A percentile compares a stretch with the other conserved stretches of the same genome.
Evolutionary conservation across 768 basidiomycete species (phyloP).

Genomic region (Boletus eberwhitei): DNA sequence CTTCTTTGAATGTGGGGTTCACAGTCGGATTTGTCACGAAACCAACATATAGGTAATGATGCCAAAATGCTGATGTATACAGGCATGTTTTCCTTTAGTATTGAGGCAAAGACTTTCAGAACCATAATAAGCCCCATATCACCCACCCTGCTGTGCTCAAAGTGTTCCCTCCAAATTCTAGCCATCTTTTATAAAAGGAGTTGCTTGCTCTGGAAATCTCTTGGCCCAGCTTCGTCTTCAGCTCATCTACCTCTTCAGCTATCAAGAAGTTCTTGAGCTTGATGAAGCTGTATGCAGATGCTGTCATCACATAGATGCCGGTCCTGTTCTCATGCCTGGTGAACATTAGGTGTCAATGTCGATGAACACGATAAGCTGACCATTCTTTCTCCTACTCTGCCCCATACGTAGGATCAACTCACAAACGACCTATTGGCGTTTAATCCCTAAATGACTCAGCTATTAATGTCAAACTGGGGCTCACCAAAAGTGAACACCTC

Average conservation of each 20-base stretch:
- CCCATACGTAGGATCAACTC: conserved; percentile 8
- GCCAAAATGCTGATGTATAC: conserved; percentile 11
- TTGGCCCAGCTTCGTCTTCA: conserved; percentile 5
- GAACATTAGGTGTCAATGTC: not conserved
- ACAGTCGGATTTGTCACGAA: too few relatives aligned
- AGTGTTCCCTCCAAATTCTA: conserved; percentile 11
- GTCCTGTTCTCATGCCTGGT: conserved; percentile 10
- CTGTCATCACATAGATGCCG: conserved; percentile 12
- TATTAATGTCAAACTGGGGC: not conserved
- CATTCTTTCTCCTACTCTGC: conserved; percentile 13
- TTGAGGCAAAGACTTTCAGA: conserved; percentile 7
- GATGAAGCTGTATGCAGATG: conserved; percentile 18
- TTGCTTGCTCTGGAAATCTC: conserved; percentile 4
- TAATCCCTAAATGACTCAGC: not conserved
- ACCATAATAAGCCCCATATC: conserved; percentile 20
- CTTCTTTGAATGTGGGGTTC: too few relatives aligned
- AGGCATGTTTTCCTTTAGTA: conserved; percentile 2
- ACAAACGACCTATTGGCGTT: conserved; percentile 2
- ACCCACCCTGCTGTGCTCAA: conserved; percentile 3
- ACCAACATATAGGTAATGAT: conserved; percentile 11
- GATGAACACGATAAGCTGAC: not conserved
- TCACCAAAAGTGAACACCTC: conserved; percentile 12
- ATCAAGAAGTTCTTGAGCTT: conserved; percentile 15
- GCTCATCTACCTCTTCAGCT: conserved; percentile 5
- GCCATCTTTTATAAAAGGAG: conserved; percentile 10